Evolutionary conservation across 441 rosid genomes (phyloP).

Genomic region (Rhodomyrtus psidioides): DNA sequence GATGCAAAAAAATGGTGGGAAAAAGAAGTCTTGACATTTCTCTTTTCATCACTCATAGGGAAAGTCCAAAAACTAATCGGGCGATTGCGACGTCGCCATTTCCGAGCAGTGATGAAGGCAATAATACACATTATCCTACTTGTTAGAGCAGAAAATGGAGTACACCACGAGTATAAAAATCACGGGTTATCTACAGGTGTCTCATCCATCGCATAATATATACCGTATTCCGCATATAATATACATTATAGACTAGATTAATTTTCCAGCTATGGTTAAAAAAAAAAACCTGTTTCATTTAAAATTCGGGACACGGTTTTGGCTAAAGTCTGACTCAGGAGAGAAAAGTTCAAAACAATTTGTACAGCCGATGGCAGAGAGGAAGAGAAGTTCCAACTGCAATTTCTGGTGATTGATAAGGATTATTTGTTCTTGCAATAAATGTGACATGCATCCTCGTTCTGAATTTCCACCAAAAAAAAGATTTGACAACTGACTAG

Average conservation of each 20-base stretch:
- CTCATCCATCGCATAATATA: neutral
- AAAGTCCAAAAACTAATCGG: neutral
- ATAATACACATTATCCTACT: neutral
- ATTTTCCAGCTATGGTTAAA: neutral
- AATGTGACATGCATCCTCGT: neutral
- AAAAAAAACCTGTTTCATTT: neutral
- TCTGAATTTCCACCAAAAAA: too few species aligned
- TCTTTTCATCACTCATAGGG: neutral
- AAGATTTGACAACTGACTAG: rapidly evolving
- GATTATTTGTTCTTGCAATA: neutral
- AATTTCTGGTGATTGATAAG: neutral
- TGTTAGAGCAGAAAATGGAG: neutral
- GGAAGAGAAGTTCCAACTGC: neutral
- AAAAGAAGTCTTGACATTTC: neutral
- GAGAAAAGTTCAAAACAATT: neutral
- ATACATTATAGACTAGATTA: neutral
- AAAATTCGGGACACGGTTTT: neutral
- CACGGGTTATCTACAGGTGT: neutral
- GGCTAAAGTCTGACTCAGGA: neutral
- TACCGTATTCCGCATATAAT: neutral
- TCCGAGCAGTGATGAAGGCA: neutral
- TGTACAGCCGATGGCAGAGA: neutral
- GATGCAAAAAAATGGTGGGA: neutral
- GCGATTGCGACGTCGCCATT: neutral
- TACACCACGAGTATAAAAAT: neutral